These are phyloP conservation scores for Botrytis aclada DNA, from an alignment of 2,329 filamentous ascomycete genomes.

Conservation along the genomic window DNA sequence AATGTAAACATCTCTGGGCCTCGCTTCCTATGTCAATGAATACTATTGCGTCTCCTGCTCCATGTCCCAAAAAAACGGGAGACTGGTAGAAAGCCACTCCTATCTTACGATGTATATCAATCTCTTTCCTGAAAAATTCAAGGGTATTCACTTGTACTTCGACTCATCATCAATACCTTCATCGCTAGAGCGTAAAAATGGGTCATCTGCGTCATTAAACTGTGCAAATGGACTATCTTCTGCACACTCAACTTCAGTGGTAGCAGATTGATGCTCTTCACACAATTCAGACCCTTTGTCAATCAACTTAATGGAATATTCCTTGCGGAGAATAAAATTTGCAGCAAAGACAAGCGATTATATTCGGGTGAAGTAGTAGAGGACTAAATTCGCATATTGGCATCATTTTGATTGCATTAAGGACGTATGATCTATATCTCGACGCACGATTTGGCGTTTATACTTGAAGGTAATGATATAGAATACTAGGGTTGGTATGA, in stretches of 20 bases:
- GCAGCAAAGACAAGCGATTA: neutral
- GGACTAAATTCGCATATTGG: neutral
- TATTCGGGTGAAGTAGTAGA: neutral
- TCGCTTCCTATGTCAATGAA: constrained; percentile 39
- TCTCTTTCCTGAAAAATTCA: constrained; percentile 22
- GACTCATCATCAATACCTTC: neutral
- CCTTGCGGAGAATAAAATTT: neutral
- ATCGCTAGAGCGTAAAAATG: constrained; percentile 21
- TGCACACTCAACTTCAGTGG: neutral
- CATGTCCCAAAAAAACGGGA: constrained; percentile 49
- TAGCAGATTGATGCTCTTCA: neutral
- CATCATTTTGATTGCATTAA: no score
- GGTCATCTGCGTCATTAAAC: neutral
- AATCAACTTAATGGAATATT: neutral
- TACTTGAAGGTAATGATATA: neutral
- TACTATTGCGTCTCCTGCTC: constrained; percentile 45
- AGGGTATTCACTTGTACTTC: constrained; percentile 12
- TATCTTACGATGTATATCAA: constrained; percentile 20
- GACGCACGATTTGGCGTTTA: neutral
- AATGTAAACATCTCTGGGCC: constrained; percentile 38
- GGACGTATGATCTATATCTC: no score
- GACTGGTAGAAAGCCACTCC: constrained; percentile 28
- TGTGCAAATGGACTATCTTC: neutral
- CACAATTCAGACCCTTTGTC: neutral
- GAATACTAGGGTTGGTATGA: neutral